These are phyloP conservation scores for Mycena maculata DNA, from an alignment of 768 basidiomycete genomes.

Conservation along the genomic window DNA sequence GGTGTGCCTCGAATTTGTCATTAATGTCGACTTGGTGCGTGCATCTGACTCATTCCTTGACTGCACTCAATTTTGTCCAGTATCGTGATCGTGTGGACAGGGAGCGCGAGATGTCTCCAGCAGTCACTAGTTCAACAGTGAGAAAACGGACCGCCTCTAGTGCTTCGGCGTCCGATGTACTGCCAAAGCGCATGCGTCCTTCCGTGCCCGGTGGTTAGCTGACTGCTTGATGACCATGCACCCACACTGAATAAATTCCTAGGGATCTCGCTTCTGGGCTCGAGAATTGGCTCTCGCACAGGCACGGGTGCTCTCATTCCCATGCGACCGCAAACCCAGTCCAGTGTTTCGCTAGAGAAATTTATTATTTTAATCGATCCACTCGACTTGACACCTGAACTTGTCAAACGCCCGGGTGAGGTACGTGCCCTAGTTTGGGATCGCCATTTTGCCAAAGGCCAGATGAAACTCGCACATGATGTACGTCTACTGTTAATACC, in stretches of 20 bases:
- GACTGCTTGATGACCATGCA: neutral
- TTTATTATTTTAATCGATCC: constrained; percentile 18
- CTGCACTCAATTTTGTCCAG: neutral
- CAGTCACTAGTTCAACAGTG: neutral
- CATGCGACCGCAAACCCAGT: neutral
- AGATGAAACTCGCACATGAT: constrained; percentile 14
- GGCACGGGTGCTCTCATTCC: neutral
- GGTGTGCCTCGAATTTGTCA: constrained; percentile 2
- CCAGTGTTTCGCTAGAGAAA: constrained; percentile 5
- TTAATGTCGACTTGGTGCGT: constrained; percentile 11
- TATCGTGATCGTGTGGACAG: constrained; percentile 5
- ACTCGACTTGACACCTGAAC: neutral
- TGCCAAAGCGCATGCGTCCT: constrained; percentile 5
- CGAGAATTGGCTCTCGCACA: neutral
- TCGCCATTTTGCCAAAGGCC: constrained; percentile 16
- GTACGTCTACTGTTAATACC: neutral
- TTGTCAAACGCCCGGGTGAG: constrained; percentile 2
- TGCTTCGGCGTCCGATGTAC: neutral
- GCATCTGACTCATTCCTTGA: too few relatives aligned
- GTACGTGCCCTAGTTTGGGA: neutral
- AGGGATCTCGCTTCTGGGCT: constrained; percentile 10
- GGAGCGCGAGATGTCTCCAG: neutral
- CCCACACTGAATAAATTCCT: neutral
- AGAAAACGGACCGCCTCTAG: constrained; percentile 1
- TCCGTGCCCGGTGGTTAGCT: neutral